Conservation (phyloP, 2,329 filamentous ascomycete species). For the Byssothecium circinans region DNA sequence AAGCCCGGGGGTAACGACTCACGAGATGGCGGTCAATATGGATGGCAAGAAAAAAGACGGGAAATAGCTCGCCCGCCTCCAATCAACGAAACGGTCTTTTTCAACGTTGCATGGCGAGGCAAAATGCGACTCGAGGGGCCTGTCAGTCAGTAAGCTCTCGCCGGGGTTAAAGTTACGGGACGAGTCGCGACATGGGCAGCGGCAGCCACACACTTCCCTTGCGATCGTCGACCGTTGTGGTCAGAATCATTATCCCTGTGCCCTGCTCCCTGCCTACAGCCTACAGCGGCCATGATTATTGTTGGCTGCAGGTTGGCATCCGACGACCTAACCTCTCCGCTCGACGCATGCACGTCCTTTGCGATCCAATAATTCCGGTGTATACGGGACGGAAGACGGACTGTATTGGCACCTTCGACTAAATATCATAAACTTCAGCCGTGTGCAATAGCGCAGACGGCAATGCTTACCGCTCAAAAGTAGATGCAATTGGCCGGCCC, state of each 20-base stretch:
- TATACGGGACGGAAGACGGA: too few relatives aligned
- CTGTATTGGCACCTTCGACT: too few relatives aligned
- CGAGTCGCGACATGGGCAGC: conserved; percentile 32
- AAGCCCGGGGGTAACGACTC: too few relatives aligned
- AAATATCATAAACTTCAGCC: too few relatives aligned
- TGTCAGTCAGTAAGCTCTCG: not conserved
- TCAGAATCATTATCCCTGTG: conserved; percentile 34
- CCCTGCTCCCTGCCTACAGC: conserved; percentile 21
- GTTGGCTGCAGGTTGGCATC: conserved; percentile 1
- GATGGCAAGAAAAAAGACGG: conserved; percentile 6
- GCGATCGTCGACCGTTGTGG: conserved; percentile 36
- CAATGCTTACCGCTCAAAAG: not conserved
- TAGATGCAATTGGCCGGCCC: not conserved
- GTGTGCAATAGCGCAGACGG: too few relatives aligned
- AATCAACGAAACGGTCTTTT: conserved; percentile 12
- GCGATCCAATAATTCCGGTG: not conserved
- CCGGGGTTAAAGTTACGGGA: conserved; percentile 17
- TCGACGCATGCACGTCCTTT: not conserved
- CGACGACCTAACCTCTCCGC: not conserved
- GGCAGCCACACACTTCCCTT: conserved; percentile 33
- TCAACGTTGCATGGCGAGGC: conserved; percentile 13
- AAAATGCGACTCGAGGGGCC: not conserved
- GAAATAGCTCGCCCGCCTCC: conserved; percentile 8
- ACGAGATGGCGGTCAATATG: not conserved
- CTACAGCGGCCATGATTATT: conserved; percentile 11